Conservation (phyloP, 345 rosid species). For the Salix brachista region DNA sequence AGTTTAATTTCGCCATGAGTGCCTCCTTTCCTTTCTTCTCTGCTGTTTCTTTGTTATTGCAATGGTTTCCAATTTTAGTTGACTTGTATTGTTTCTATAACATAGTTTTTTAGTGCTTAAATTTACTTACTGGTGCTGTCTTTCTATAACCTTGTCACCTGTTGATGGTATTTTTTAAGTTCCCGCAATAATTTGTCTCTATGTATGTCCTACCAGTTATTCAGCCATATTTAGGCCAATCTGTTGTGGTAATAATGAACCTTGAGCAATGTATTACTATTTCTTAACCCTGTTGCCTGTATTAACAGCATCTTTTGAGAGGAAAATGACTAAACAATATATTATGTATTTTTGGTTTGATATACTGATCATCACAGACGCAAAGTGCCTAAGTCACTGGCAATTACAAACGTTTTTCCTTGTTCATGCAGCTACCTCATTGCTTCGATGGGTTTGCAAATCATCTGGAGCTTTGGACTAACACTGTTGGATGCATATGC, state of each 20-base stretch:
- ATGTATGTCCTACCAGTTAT: not conserved
- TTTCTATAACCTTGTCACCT: not conserved
- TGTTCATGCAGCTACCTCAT: slow-evolving; percentile 61
- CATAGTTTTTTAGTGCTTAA: not conserved
- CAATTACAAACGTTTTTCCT: not conserved
- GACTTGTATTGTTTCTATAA: not conserved
- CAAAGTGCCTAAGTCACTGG: not conserved
- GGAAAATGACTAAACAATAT: not conserved
- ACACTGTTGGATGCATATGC: slow-evolving; percentile 59
- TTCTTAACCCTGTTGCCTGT: not conserved
- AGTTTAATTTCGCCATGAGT: not conserved
- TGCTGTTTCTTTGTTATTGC: not conserved
- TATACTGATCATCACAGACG: not conserved
- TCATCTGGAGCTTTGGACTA: slow-evolving; percentile 79
- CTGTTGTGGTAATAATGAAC: not conserved
- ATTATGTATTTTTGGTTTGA: not conserved
- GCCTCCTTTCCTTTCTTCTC: not conserved
- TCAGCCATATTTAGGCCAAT: slow-evolving; percentile 6
- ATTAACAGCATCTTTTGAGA: not conserved
- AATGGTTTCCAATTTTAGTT: not conserved
- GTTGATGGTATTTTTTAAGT: not conserved
- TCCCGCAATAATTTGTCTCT: not conserved
- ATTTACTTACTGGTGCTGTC: not conserved
- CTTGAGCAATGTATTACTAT: not conserved
- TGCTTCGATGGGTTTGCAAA: slow-evolving; percentile 88